Conservation (phyloP, 2,329 filamentous ascomycete genomes). For the Bipolaris gigantea region DNA sequence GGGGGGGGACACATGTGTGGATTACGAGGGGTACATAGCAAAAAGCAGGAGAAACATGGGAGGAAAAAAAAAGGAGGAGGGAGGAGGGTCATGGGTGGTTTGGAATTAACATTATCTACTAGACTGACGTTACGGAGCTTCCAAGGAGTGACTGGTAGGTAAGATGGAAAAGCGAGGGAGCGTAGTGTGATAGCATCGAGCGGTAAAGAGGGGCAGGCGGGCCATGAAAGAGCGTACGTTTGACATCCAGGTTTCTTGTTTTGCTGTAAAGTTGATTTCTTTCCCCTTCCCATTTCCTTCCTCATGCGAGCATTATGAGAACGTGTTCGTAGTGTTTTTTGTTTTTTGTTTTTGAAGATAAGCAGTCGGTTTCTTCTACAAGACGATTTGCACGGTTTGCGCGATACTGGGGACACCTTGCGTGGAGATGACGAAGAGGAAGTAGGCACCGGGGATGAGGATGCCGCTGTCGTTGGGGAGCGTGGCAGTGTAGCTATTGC, state of each 20-base stretch:
- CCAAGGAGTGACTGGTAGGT: not conserved
- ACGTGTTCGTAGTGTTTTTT: too few species aligned
- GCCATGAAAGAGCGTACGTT: not conserved
- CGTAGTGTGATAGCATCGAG: not conserved
- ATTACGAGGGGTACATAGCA: too few species aligned
- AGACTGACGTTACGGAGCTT: not conserved
- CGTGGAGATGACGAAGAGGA: slow-evolving; percentile 25
- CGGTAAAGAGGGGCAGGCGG: not conserved
- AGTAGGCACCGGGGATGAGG: slow-evolving; percentile 30
- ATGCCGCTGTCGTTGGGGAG: slow-evolving; percentile 28
- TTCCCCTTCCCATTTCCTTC: not conserved
- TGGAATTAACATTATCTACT: not conserved
- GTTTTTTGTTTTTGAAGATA: too few species aligned
- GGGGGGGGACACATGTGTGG: too few species aligned
- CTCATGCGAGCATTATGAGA: not conserved
- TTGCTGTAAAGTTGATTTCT: not conserved
- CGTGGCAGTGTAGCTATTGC: slow-evolving; percentile 16
- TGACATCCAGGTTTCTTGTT: not conserved
- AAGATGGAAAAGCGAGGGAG: not conserved
- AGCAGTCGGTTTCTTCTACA: not conserved
- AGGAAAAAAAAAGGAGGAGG: too few species aligned
- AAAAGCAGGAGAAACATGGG: too few species aligned
- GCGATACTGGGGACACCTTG: slow-evolving; percentile 28
- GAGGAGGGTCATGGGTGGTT: not conserved
- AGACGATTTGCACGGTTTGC: slow-evolving; percentile 23